Base-by-base conservation (phyloP, 2,329 filamentous ascomycete species). In the Penicillium sp. region DNA sequence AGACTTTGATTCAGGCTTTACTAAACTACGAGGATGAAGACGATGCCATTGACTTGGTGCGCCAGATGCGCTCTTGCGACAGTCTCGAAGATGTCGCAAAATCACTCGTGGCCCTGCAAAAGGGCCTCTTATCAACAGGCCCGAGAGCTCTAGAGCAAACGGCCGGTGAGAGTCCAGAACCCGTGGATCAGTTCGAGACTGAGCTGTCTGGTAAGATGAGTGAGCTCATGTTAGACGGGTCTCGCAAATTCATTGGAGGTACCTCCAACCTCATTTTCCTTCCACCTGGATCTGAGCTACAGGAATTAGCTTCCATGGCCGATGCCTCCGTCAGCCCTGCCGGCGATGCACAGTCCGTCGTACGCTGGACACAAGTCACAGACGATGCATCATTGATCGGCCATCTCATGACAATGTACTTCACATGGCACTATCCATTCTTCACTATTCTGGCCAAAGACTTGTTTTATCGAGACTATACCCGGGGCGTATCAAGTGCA, bases 391-490 rank as follows among this genome's bases (percentile, higher is more conserved):
- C 88, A 49, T 79, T 96, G 42, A 85, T 96, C 62, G 82, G 86
- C 15, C 93, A 96, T 71, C 83, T 99, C 16, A 84, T 99, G 68
- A 93, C 92, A 65, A 92, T 97, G 89, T 99, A 99, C 74, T 97
- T 97, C 74, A 90, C 86, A 63, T 97, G 93, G 88, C 94, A 97
- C 72, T 97, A 97, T 71, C 87, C 91, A 16, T 97, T 94, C 74
- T 99, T 97, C 70, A 93, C 91, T 4, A 94, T 89, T 0, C 78
- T 97, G 6, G 93, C 92, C 12, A 95, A 90, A 69, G 85, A 81
- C 34, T 76, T 95, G 29, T 97, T 99, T 69, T 92, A 89, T 67
- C 82, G 87, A 39, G 92, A 97, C 69, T 96, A 95, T 63, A 71
- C 87, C 42, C 81, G 81, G 13, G 93, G 94, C 0, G 73, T 78